Percentiles rank a stretch among this genome's conserved stretches.
These are phyloP conservation scores for Sarocladiaceae sp. DNA, from an alignment of 2,329 filamentous ascomycete species.

Conservation along the genomic window DNA sequence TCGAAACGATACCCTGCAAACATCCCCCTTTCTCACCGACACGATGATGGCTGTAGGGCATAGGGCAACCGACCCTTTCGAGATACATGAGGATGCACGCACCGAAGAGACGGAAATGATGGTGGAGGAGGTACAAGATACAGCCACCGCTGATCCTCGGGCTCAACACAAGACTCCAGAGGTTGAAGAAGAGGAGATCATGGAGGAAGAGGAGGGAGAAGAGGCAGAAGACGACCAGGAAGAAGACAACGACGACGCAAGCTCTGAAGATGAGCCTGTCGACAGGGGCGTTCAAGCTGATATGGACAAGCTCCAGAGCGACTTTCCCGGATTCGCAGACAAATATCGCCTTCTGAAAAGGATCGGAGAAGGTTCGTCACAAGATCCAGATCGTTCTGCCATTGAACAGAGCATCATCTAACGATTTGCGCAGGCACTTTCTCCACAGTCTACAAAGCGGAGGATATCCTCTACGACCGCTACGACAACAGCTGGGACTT, in stretches of 20 bases:
- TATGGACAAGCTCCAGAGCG: slow-evolving; percentile 76
- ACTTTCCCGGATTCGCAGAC: slow-evolving; percentile 76
- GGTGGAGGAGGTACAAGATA: slow-evolving; percentile 31
- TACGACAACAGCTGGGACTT: slow-evolving; percentile 87
- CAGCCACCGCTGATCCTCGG: slow-evolving; percentile 21
- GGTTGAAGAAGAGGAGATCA: slow-evolving; percentile 23
- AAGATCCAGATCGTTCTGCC: slow-evolving; percentile 8
- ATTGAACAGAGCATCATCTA: slow-evolving; percentile 11
- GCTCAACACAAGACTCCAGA: not conserved
- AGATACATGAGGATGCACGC: slow-evolving; percentile 43
- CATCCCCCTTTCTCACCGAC: too few relatives aligned
- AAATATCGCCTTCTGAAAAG: slow-evolving; percentile 89
- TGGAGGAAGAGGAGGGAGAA: slow-evolving; percentile 26
- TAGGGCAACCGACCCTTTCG: slow-evolving; percentile 32
- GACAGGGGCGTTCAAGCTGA: slow-evolving; percentile 71
- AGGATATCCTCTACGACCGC: slow-evolving; percentile 78
- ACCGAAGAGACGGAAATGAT: slow-evolving; percentile 47
- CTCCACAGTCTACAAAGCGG: slow-evolving; percentile 97
- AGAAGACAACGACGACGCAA: slow-evolving; percentile 34
- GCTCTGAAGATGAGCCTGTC: slow-evolving; percentile 55
- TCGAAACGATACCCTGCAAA: too few relatives aligned
- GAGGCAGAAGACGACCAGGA: slow-evolving; percentile 32
- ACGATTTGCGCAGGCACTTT: slow-evolving; percentile 85
- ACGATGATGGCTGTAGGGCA: slow-evolving; percentile 7
- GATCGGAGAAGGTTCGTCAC: slow-evolving; percentile 76